These are phyloP conservation scores for Trifolium fragiferum DNA, from an alignment of 306 rosid species.

Conservation along the genomic window DNA sequence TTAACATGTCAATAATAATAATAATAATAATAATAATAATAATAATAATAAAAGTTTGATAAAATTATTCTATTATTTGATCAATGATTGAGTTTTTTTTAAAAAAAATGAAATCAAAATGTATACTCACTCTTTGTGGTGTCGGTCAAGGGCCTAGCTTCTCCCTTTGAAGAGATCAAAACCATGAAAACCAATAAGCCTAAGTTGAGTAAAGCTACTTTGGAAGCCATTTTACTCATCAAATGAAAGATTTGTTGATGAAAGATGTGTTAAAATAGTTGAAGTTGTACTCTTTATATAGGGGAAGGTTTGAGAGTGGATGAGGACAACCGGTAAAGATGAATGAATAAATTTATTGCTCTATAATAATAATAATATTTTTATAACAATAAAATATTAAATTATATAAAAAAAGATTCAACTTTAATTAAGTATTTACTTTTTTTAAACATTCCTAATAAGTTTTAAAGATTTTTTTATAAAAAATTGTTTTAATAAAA, in stretches of 20 bases:
- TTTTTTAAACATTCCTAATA: too few species aligned
- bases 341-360: neutral
- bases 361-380: neutral
- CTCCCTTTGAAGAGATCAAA: slow-evolving; percentile 12
- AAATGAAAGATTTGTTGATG: neutral
- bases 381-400: neutral
- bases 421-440: too few species aligned
- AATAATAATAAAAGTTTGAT: too few species aligned
- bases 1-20: neutral
- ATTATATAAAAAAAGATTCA: neutral
- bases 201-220: neutral
- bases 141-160: slow-evolving; percentile 27
- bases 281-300: slow-evolving; percentile 22
- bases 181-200: slow-evolving; percentile 41
- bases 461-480: too few species aligned
- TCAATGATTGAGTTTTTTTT: neutral
- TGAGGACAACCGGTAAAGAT: neutral
- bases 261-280: neutral
- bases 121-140: neutral
- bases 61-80: neutral
- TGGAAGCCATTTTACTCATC: slow-evolving; percentile 44
- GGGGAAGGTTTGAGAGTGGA: neutral
- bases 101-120: neutral
- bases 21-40: neutral
- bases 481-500: too few species aligned